phyloP scores from a whole-genome alignment of 148 eudicot species.

The Camellia lanceoleosa region DNA sequence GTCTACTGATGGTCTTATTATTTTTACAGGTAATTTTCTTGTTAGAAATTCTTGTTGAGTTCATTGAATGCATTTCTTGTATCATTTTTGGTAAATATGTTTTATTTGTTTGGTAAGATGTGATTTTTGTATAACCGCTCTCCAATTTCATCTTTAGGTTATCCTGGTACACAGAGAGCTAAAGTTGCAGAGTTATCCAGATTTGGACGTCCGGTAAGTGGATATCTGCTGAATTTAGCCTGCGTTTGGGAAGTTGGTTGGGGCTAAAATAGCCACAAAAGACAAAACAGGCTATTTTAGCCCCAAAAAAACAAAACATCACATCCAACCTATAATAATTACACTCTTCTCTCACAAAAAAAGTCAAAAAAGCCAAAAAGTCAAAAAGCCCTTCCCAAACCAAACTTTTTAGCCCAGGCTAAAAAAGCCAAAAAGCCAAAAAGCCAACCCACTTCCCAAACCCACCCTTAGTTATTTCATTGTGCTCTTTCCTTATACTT shows the following conservation, averaged over 20 bases:
- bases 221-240: not conserved
- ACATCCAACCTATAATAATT: no score
- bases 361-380: no score
- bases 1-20: conserved; percentile 37
- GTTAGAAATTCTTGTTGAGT: not conserved
- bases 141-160: conserved; percentile 25
- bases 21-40: conserved; percentile 37
- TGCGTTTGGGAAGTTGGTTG: no score
- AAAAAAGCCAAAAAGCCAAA: no score
- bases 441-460: no score
- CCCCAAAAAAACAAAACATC: no score
- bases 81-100: not conserved
- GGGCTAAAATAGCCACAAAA: no score
- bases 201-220: conserved; percentile 51
- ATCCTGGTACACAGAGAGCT: conserved; percentile 39
- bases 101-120: not conserved
- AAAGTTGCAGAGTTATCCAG: conserved; percentile 38
- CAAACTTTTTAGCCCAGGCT: no score
- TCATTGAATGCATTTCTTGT: not conserved
- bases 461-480: conserved; percentile 1
- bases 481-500: not conserved
- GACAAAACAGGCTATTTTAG: no score
- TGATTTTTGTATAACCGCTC: not conserved
- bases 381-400: no score
- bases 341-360: no score